Evolutionary conservation across 1,284 basidiomycete genomes (phyloP).

Genomic region (Coniferiporia sulphurascens): DNA sequence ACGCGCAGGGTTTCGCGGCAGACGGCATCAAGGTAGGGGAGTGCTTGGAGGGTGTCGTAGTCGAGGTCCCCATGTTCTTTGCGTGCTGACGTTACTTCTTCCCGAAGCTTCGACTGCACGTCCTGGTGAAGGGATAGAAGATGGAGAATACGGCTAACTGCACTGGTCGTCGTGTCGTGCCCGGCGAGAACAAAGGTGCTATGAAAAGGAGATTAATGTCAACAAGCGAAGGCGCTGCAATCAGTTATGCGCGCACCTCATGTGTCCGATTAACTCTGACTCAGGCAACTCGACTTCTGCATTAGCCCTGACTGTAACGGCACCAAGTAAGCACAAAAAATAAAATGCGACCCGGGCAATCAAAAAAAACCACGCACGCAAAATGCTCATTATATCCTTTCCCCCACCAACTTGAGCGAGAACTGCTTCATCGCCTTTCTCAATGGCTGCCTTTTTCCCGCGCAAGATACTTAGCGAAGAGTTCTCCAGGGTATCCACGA

Average conservation of each 20-base stretch:
- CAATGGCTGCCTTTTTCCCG: constrained; percentile 23
- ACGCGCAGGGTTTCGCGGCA: constrained; percentile 36
- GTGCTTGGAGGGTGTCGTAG: constrained; percentile 31
- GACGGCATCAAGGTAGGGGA: constrained; percentile 37
- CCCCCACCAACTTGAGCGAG: constrained; percentile 26
- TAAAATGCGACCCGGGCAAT: background rate
- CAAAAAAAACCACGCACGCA: constrained; percentile 22
- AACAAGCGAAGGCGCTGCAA: constrained; percentile 29
- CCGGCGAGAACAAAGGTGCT: constrained; percentile 30
- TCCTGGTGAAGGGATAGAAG: constrained; percentile 26
- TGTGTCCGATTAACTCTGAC: constrained; percentile 30
- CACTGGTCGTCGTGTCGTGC: constrained; percentile 29
- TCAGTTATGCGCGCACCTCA: constrained; percentile 20
- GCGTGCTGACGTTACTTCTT: constrained; percentile 26
- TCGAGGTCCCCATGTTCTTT: constrained; percentile 23
- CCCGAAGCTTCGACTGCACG: constrained; percentile 27
- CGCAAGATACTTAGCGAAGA: constrained; percentile 6
- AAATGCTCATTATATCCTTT: constrained; percentile 30
- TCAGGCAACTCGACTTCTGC: constrained; percentile 28
- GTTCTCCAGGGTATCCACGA: constrained; percentile 10
- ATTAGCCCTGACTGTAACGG: constrained; percentile 17
- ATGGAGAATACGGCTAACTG: constrained; percentile 26
- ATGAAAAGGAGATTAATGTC: background rate
- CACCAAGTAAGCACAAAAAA: background rate
- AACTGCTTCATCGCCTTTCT: constrained; percentile 23